Evolutionary conservation across 179 eudicot genomes (phyloP).

Genomic region (Spergularia azorica): DNA sequence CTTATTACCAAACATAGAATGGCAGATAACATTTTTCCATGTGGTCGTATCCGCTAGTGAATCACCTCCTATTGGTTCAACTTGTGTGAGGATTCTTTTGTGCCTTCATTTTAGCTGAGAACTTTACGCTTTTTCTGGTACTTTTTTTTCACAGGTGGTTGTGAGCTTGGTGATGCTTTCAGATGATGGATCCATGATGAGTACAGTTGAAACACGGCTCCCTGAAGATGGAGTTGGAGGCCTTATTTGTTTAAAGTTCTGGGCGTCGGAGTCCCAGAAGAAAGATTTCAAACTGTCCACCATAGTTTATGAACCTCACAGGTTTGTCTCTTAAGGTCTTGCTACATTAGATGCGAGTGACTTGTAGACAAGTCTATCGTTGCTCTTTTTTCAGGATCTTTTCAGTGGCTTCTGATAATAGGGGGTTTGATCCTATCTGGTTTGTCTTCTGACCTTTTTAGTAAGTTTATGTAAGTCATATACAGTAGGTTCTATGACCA

Average conservation of each 20-base stretch:
- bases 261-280: conserved; percentile 62
- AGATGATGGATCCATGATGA: conserved; percentile 73
- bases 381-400: not conserved
- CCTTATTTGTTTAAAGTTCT: conserved; percentile 78
- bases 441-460: not conserved
- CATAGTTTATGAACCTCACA: conserved; percentile 92
- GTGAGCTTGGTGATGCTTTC: conserved; percentile 76
- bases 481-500: not conserved
- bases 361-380: not conserved
- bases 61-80: not conserved
- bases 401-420: not conserved
- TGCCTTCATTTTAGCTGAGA: not conserved
- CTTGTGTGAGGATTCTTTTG: not conserved
- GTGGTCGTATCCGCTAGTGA: not conserved
- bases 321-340: conserved; percentile 41
- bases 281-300: conserved; percentile 80
- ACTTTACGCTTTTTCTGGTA: conserved; percentile 10
- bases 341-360: not conserved
- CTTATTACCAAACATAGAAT: not conserved
- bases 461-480: conserved; percentile 1
- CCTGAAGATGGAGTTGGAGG: conserved; percentile 96
- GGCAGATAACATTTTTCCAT: not conserved
- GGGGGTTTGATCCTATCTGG: not conserved
- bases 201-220: conserved; percentile 81
- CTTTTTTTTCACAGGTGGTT: conserved; percentile 53